A percentile compares a stretch with the other conserved stretches of the same genome.
Evolutionary conservation across 78 protist species (phyloP).

Genomic region (Dictyostelium citrinum): DNA sequence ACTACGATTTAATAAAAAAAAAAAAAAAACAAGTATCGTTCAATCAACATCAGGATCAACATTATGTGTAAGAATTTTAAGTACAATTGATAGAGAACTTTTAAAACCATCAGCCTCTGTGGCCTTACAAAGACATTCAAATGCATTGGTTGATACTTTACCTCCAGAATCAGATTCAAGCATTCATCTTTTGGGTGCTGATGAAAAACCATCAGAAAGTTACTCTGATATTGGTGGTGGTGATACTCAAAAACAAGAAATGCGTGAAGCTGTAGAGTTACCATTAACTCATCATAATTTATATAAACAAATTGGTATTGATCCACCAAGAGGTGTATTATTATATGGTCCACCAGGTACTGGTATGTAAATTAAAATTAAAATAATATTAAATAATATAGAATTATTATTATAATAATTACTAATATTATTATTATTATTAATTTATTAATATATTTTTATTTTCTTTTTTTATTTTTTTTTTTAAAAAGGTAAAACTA

Average conservation of each 20-base stretch:
- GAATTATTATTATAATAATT: too few species aligned
- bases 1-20: too few species aligned
- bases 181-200: conserved; percentile 90
- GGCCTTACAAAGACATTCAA: conserved; percentile 94
- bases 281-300: conserved; percentile 98
- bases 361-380: conserved; percentile 44
- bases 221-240: conserved; percentile 97
- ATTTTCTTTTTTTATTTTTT: background rate
- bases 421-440: too few species aligned
- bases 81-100: conserved; percentile 98
- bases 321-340: conserved; percentile 99
- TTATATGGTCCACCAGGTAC: conserved; percentile 99
- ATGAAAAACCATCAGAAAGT: conserved; percentile 86
- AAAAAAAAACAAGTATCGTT: conserved; percentile 83
- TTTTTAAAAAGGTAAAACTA: conserved; percentile 84
- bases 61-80: conserved; percentile 96
- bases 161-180: conserved; percentile 99
- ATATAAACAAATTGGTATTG: conserved; percentile 98
- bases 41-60: conserved; percentile 96
- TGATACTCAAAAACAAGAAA: conserved; percentile 99
- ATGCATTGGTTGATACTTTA: conserved; percentile 97
- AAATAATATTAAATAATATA: too few species aligned
- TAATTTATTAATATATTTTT: background rate
- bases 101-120: conserved; percentile 99
- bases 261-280: conserved; percentile 99